Base-by-base conservation (phyloP, 2,329 filamentous ascomycete genomes). In the Aspergillus melleus region DNA sequence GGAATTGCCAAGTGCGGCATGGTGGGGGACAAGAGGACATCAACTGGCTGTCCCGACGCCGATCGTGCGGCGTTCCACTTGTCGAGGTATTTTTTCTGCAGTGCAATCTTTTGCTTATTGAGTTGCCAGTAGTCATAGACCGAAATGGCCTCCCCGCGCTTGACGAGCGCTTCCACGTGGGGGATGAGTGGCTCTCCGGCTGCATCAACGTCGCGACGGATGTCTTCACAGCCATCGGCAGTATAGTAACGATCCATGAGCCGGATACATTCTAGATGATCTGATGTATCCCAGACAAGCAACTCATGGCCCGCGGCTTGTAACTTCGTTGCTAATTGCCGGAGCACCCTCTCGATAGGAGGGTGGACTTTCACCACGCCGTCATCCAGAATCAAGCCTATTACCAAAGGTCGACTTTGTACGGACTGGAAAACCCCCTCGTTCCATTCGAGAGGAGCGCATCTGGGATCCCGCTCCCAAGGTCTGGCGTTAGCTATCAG, bases 101-200 rank as follows among this genome's bases (percentile, higher is more conserved):
- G 75, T 0, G 74, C 76, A 26, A 78, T 58, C 66, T 88, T 89
- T 26, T 79, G 77, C 61, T 77, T 84, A 72, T 88, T 89, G 6
- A 90, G 77, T 64, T 88, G 86, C 87, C 86, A 90, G 72, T 89
- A 90, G 4, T 86, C 78, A 59, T 85, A 88, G 0, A 88, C 85
- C 0, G 84, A 86, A 14, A 88, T 84, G 0, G 84, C 69, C 11
- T 78, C 64, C 2, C 79, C 83, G 0, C 79, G 76, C 54, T 84
- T 83, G 14, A 88, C 71, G 6, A 89, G 76, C 0, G 75, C 78
- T 66, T 87, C 78, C 0, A 89, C 85, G 57, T 86, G 83, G 0
- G 83, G 81, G 3, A 88, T 80, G 46, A 80, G 81, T 0, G 86
- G 86, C 57, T 89, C 87, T 1, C 86, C 86, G 0, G 80, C 84